Percentiles rank a stretch among this genome's conserved stretches.
These are phyloP conservation scores for Benincasa hispida DNA, from an alignment of 306 rosid genomes.

Conservation along the genomic window DNA sequence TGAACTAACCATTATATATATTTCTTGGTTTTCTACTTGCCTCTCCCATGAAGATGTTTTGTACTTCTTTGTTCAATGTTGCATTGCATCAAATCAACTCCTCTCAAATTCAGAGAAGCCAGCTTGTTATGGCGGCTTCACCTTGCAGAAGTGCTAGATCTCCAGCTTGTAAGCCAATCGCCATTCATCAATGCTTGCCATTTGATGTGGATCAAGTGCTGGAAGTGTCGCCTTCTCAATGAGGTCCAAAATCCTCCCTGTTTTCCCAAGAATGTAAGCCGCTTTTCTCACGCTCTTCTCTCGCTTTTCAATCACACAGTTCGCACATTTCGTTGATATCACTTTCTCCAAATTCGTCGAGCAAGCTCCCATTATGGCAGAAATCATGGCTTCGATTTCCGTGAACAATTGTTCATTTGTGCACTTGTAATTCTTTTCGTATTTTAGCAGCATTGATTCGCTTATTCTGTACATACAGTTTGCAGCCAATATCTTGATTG, in stretches of 20 bases:
- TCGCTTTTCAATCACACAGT: conserved; percentile 53
- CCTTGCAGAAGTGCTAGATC: neutral
- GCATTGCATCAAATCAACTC: neutral
- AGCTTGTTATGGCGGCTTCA: neutral
- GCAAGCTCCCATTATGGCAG: conserved; percentile 67
- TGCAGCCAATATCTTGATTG: conserved; percentile 35
- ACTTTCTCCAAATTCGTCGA: conserved; percentile 40
- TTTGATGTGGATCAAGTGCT: conserved; percentile 14
- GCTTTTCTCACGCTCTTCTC: conserved; percentile 50
- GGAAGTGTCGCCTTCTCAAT: conserved; percentile 28
- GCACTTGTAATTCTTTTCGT: conserved; percentile 7
- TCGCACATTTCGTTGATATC: conserved; percentile 34
- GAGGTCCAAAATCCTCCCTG: conserved; percentile 47
- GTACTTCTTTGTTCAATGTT: neutral
- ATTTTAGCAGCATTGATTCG: conserved; percentile 34
- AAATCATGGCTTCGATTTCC: conserved; percentile 30
- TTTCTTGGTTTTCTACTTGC: neutral
- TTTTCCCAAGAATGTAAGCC: conserved; percentile 44
- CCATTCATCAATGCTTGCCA: conserved; percentile 57
- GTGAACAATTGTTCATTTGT: conserved; percentile 27
- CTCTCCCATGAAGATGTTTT: neutral
- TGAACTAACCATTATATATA: too few relatives aligned
- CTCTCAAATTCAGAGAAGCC: neutral
- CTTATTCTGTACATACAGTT: conserved; percentile 74
- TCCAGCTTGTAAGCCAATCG: conserved; percentile 30